phyloP scores from a whole-genome alignment of 352 stramenopile genomes.

The Phytophthora citricola region DNA sequence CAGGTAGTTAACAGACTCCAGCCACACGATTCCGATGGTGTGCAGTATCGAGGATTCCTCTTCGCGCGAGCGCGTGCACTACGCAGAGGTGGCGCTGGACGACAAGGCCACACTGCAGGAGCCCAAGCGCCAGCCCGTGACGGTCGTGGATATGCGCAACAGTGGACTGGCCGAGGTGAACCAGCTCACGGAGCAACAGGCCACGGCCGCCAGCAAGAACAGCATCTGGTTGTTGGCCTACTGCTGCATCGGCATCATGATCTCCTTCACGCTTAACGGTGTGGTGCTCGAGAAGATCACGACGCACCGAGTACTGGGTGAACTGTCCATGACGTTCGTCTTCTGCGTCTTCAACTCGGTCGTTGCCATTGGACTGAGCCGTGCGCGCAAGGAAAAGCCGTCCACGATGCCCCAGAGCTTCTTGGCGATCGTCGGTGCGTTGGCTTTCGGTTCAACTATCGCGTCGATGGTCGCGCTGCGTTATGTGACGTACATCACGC shows the following conservation, averaged over 20 bases:
- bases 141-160: conserved; percentile 39
- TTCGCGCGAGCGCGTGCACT: conserved; percentile 47
- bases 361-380: conserved; percentile 67
- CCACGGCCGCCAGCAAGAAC: conserved; percentile 38
- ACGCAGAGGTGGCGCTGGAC: conserved; percentile 66
- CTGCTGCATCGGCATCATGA: conserved; percentile 85
- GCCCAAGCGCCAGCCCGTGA: conserved; percentile 42
- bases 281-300: conserved; percentile 88
- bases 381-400: conserved; percentile 65
- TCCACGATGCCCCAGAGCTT: conserved; percentile 80
- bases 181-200: conserved; percentile 13
- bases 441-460: conserved; percentile 84
- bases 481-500: conserved; percentile 89
- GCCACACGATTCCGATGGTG: conserved; percentile 36
- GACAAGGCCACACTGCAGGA: conserved; percentile 37
- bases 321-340: conserved; percentile 88
- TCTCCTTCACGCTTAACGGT: conserved; percentile 86
- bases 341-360: conserved; percentile 81
- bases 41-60: conserved; percentile 48
- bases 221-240: conserved; percentile 69
- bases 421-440: conserved; percentile 63
- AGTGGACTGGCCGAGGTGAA: conserved; percentile 25
- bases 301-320: conserved; percentile 78
- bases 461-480: conserved; percentile 84
- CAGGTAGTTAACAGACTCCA: neutral